phyloP scores from a whole-genome alignment of 2,329 filamentous ascomycete genomes.

The Penicillium corylophilum region DNA sequence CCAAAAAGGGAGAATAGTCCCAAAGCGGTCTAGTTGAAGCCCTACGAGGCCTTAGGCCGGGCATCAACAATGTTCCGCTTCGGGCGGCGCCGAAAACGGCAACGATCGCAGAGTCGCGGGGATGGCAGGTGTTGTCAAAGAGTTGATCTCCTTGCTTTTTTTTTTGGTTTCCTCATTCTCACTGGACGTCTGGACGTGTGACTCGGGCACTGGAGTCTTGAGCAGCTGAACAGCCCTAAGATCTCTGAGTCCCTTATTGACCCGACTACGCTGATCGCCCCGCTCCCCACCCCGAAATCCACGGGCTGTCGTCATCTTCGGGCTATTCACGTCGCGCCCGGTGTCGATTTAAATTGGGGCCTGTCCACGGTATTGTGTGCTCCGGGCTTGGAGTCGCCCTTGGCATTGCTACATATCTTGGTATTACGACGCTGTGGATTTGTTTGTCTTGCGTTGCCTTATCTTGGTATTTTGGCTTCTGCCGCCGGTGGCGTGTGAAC shows the following conservation, averaged over 20 bases:
- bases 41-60: not conserved
- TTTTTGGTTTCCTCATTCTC: not conserved
- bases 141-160: not conserved
- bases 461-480: not conserved
- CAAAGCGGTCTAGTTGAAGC: not conserved
- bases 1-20: not conserved
- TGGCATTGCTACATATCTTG: not conserved
- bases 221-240: not conserved
- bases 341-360: conserved; percentile 4
- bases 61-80: not conserved
- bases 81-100: not conserved
- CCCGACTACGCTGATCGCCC: conserved; percentile 1
- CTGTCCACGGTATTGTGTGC: not conserved
- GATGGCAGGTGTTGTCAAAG: not conserved
- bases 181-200: not conserved
- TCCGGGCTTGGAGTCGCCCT: not conserved
- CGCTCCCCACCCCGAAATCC: conserved; percentile 8
- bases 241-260: not conserved
- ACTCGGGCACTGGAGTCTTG: not conserved
- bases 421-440: not conserved
- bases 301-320: conserved; percentile 15
- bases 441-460: not conserved
- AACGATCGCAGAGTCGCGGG: not conserved
- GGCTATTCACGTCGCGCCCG: conserved; percentile 3
- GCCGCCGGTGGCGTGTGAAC: not conserved